These are phyloP conservation scores for Cerioporus squamosus DNA, from an alignment of 1,284 basidiomycete genomes.

Conservation along the genomic window DNA sequence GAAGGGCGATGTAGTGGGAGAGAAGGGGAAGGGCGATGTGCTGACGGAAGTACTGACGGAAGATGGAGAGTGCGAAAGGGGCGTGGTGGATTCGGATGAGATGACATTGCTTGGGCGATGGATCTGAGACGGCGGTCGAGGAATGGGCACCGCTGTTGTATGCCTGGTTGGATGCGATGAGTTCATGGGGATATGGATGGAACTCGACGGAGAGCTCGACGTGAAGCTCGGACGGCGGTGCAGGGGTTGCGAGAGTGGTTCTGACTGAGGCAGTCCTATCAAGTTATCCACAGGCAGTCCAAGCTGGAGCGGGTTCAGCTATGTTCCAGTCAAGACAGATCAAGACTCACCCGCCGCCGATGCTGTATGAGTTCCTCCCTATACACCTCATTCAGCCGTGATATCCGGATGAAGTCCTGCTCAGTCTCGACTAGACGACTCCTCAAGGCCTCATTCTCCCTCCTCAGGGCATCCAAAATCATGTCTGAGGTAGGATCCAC, in stretches of 20 bases:
- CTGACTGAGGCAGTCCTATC: slow-evolving; percentile 64
- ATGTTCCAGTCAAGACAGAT: neutral
- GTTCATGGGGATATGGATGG: slow-evolving; percentile 39
- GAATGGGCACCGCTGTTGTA: slow-evolving; percentile 64
- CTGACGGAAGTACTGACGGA: slow-evolving; percentile 59
- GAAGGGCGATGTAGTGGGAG: slow-evolving; percentile 56
- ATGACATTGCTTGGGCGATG: slow-evolving; percentile 50
- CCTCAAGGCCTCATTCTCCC: slow-evolving; percentile 77
- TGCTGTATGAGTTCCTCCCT: slow-evolving; percentile 80
- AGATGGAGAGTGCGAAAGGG: slow-evolving; percentile 63
- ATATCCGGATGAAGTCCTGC: slow-evolving; percentile 71
- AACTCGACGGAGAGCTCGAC: slow-evolving; percentile 52
- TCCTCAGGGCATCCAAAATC: slow-evolving; percentile 72
- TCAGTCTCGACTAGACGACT: slow-evolving; percentile 69
- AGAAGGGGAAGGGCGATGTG: slow-evolving; percentile 57
- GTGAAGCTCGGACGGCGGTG: slow-evolving; percentile 57
- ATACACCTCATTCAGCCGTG: slow-evolving; percentile 78
- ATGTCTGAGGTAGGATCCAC: slow-evolving; percentile 59
- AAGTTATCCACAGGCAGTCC: slow-evolving; percentile 76
- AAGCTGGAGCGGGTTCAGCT: slow-evolving; percentile 46
- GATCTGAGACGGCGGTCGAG: slow-evolving; percentile 65
- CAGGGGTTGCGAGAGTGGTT: slow-evolving; percentile 70
- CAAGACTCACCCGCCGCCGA: slow-evolving; percentile 63
- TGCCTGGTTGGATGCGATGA: slow-evolving; percentile 35
- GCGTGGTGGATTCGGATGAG: slow-evolving; percentile 54